Base-by-base conservation (phyloP, 2,329 filamentous ascomycete genomes). In the Davidsoniella eucalypti region DNA sequence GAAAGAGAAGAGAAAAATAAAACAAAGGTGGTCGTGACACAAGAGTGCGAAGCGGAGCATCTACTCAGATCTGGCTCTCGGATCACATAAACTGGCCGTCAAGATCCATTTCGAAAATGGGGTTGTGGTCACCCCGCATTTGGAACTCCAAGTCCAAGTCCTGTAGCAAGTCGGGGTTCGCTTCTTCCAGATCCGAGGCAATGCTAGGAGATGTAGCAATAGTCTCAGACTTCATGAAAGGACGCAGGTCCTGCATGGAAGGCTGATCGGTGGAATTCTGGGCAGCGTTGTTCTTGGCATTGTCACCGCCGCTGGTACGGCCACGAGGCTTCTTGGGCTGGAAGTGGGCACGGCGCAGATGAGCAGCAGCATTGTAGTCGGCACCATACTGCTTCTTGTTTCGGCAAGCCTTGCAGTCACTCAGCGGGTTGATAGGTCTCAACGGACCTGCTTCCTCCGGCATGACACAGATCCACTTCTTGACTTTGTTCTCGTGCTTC, bases 331-430 rank as follows among this genome's bases (percentile, higher is more conserved):
- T 61, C 63, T 75, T 76, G 48, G 70, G 81, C 60, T 83, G 84
- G 70, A 95, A 96, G 62, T 96, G 90, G 0, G 83, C 82, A 46
- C 90, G 80, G 40, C 88, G 76, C 7, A 96, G 73, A 61, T 96
- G 90, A 0, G 87, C 90, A 0, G 87, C 87, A 0, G 88, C 90
- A 59, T 96, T 96, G 67, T 96, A 95, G 66, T 95, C 92, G 14
- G 84, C 85, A 3, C 84, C 84, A 58, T 96, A 96, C 52, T 76
- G 74, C 69, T 94, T 95, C 50, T 73, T 67, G 42, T 73, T 73
- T 45, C 72, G 74, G 63, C 90, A 96, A 44, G 84, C 76, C 64
- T 94, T 94, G 75, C 88, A 95, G 57, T 83, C 82, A 47, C 71
- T 69, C 33, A 96, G 73, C 39, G 87, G 80, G 43, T 51, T 52